phyloP scores from a whole-genome alignment of 2,329 filamentous ascomycete genomes.

The Fusarium liriodendri region DNA sequence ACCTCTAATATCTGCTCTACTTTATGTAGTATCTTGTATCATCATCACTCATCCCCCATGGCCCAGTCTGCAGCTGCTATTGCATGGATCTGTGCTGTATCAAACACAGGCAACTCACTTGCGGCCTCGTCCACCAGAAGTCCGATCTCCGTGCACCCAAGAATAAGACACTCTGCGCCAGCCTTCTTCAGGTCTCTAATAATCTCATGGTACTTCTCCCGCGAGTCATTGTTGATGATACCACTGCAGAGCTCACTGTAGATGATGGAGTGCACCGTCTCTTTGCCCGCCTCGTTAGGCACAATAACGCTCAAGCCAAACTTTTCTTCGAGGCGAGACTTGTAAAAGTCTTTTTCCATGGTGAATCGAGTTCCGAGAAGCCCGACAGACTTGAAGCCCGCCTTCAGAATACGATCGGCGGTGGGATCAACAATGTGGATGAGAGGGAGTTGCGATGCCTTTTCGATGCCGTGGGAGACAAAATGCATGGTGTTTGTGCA shows the following conservation, averaged over 20 bases:
- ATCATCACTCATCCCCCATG: conserved; percentile 8
- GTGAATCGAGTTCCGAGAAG: conserved; percentile 40
- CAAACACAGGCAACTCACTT: conserved; percentile 35
- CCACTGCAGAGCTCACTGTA: conserved; percentile 40
- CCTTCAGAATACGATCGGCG: conserved; percentile 17
- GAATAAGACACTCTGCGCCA: conserved; percentile 38
- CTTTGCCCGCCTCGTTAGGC: background rate
- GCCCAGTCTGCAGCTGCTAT: conserved; percentile 41
- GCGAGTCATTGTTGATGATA: conserved; percentile 22
- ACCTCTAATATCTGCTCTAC: background rate
- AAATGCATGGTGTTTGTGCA: conserved; percentile 45
- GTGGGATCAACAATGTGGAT: conserved; percentile 43
- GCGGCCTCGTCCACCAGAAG: conserved; percentile 22
- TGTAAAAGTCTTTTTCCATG: conserved; percentile 43
- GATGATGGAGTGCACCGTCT: conserved; percentile 30
- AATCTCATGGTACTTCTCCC: conserved; percentile 16
- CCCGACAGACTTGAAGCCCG: conserved; percentile 25
- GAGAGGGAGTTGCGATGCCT: conserved; percentile 23
- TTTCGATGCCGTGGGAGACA: conserved; percentile 24
- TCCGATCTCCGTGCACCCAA: conserved; percentile 43
- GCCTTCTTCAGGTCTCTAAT: conserved; percentile 18
- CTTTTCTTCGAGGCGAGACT: conserved; percentile 14
- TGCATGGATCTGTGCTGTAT: conserved; percentile 40
- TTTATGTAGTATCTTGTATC: background rate
- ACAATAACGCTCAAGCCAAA: conserved; percentile 27